Evolutionary conservation across 805 yeast species (phyloP).

Genomic region (Torulaspora gathmanii): DNA sequence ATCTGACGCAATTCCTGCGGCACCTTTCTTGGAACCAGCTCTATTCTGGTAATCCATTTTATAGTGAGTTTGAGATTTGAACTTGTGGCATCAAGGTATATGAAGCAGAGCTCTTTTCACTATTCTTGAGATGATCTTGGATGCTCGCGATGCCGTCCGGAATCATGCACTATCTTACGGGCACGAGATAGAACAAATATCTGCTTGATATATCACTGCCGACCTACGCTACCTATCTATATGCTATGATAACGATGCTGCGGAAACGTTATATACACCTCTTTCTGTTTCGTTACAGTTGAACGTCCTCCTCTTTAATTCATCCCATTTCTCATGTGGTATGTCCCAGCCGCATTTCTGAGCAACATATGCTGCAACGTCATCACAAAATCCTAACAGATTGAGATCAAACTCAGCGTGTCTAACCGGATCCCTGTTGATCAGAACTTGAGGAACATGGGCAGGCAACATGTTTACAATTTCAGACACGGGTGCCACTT

Average conservation of each 20-base stretch:
- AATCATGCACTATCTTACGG: too few relatives aligned
- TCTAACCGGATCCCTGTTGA: constrained; percentile 68
- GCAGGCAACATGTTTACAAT: constrained; percentile 70
- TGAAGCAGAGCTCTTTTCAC: background rate
- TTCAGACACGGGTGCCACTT: constrained; percentile 88
- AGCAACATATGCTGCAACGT: constrained; percentile 62
- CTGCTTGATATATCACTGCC: background rate
- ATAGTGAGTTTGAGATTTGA: background rate
- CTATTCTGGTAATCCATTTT: constrained; percentile 74
- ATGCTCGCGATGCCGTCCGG: too few relatives aligned
- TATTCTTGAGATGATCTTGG: too few relatives aligned
- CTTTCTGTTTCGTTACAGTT: constrained; percentile 25
- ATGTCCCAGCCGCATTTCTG: constrained; percentile 57
- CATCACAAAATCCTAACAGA: constrained; percentile 78
- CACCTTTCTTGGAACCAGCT: constrained; percentile 86
- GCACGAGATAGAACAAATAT: too few relatives aligned
- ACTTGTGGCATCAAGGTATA: background rate
- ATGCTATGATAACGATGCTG: constrained; percentile 5
- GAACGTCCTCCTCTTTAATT: constrained; percentile 24
- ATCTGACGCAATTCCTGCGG: constrained; percentile 81
- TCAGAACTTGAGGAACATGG: constrained; percentile 76
- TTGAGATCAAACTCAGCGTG: constrained; percentile 78
- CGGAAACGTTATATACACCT: constrained; percentile 31
- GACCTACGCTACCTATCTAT: background rate
- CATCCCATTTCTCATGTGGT: constrained; percentile 48